Base-by-base conservation (phyloP, 495 filamentous ascomycete genomes). In the Baudoinia panamericana region DNA sequence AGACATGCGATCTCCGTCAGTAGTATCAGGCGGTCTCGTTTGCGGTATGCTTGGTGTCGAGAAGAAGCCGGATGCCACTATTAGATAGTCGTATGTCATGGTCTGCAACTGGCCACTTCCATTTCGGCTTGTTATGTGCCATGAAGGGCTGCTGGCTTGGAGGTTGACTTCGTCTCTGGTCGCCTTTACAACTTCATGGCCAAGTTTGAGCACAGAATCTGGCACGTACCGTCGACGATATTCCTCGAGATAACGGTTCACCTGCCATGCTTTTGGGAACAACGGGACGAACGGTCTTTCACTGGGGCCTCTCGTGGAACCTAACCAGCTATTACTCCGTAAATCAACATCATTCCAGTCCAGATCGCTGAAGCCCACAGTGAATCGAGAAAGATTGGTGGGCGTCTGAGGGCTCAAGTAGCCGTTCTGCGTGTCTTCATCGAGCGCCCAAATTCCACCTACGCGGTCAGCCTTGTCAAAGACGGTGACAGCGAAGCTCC, bases 41-140 rank as follows among this genome's bases (percentile, higher is more conserved):
- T n/a, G n/a, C 47, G 68, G 61, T 0, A 72, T 70, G 12, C 58
- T 57, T 1, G 77, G 74, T 15, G 56, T 59, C 10, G 78, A 71
- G 53, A 90, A 93, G 58, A 80, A 84, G 2, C 85, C 85, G 0
- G 78, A 78, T 6, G 80, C 74, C 7, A 92, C 64, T 7, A 88
- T 63, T 2, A 93, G 60, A 46, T 76, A 70, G 55, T 93, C 83
- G 50, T 87, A 92, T 5, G 53, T 36, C 31, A n/a, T n/a, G n/a
- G n/a, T n/a, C n/a, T n/a, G n/a, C n/a, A n/a, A n/a, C n/a, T n/a
- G n/a, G n/a, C n/a, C n/a, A n/a, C n/a, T 1, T 11, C 39, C n/a
- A 5, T 24, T 28, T 3, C 8, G 18, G 2, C 18, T 46, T 8
- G 40, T 29, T 1, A 24, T 38, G 15, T 34, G 40, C 42, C 42